phyloP scores from a whole-genome alignment of 1,284 basidiomycete genomes.

The Heliocybe sulcata region DNA sequence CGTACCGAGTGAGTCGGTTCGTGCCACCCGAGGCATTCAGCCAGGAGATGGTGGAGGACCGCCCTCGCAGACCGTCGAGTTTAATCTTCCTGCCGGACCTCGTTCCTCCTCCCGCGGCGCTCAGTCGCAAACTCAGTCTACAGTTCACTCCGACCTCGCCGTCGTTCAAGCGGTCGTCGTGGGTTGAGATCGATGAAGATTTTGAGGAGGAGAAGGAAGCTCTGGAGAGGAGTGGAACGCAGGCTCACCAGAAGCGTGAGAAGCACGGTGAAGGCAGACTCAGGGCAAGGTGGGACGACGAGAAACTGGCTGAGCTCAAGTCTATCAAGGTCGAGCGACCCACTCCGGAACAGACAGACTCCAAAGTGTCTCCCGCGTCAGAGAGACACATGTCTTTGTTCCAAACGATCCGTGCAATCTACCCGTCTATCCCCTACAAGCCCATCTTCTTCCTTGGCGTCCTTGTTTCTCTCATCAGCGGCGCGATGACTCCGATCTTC shows the following conservation, averaged over 20 bases:
- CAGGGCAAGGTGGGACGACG: conserved; percentile 20
- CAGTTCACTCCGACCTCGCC: conserved; percentile 57
- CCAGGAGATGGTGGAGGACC: conserved; percentile 10
- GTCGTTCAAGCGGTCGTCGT: conserved; percentile 24
- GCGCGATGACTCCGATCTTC: conserved; percentile 86
- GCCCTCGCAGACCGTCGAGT: conserved; percentile 28
- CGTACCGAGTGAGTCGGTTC: conserved; percentile 27
- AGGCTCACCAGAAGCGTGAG: conserved; percentile 21
- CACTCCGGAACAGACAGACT: conserved; percentile 8
- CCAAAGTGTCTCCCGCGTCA: conserved; percentile 4
- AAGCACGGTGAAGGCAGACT: conserved; percentile 4
- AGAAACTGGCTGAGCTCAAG: conserved; percentile 19
- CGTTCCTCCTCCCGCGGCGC: conserved; percentile 10
- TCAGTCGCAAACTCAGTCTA: conserved; percentile 40
- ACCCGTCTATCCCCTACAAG: conserved; percentile 75
- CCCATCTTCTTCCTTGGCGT: conserved; percentile 64
- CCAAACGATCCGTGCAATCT: conserved; percentile 50
- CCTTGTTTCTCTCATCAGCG: conserved; percentile 57
- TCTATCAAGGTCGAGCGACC: conserved; percentile 26
- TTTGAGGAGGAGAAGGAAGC: conserved; percentile 34
- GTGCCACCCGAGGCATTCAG: conserved; percentile 26
- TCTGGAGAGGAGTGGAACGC: conserved; percentile 28
- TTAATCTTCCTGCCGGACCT: conserved; percentile 17
- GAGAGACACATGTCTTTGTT: conserved; percentile 29
- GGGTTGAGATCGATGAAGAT: conserved; percentile 28